Conservation (phyloP, 2,329 filamentous ascomycete genomes). For the Alternaria viburni region DNA sequence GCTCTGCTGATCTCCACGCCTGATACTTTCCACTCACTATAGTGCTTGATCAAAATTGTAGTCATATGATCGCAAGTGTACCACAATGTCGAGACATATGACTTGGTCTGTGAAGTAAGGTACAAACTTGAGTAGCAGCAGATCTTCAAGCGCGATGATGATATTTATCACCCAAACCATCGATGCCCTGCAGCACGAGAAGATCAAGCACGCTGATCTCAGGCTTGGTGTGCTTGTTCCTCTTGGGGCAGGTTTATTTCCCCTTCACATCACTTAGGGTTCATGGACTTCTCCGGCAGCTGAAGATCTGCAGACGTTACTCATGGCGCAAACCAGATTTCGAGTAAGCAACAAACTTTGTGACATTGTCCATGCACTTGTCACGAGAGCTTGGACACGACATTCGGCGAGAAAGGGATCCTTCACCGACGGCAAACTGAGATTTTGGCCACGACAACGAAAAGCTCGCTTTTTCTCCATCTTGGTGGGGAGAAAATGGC, state of each 20-base stretch:
- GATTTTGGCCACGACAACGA: background rate
- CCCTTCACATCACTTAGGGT: background rate
- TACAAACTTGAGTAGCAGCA: background rate
- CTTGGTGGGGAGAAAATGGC: background rate
- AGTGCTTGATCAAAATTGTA: background rate
- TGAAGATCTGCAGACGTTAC: background rate
- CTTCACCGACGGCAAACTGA: background rate
- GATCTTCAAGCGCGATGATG: background rate
- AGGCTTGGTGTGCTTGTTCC: constrained; percentile 1
- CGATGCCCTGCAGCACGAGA: background rate
- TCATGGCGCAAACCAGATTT: background rate
- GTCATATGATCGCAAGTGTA: background rate
- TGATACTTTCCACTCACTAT: background rate
- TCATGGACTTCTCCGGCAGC: background rate
- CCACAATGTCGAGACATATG: background rate
- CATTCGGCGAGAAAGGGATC: background rate
- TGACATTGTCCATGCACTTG: background rate
- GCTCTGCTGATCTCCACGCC: background rate
- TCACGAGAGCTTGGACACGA: background rate
- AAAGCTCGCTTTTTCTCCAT: background rate
- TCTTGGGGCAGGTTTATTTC: background rate
- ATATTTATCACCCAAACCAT: background rate
- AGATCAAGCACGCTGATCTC: background rate
- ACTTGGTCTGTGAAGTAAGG: background rate
- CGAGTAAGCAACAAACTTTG: background rate